Evolutionary conservation across 148 eudicot species (phyloP), one percentile per base, ranked within the genome.

Genomic region (Rhododendron griersonianum): DNA sequence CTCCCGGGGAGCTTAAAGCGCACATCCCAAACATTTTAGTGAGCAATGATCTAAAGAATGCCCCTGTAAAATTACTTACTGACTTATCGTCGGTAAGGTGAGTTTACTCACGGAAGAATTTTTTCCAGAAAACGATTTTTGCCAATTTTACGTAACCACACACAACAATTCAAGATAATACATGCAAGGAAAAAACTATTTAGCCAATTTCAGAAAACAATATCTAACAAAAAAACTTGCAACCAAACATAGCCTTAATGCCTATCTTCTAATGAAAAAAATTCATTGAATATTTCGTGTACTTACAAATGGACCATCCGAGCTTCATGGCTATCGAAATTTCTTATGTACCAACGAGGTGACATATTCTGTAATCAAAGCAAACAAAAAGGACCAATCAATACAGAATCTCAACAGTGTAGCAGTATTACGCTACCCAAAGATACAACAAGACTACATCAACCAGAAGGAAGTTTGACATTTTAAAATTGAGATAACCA

Each of bases 261-360:
- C 13, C 74, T 67, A 35, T 67, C 37, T 28, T 67, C 35, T 67
- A 28, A 67, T 67, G 16, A 10, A 28, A 28, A 28, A 67, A 67
- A 67, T 25, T 30, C 76, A 47, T 48, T 63, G 33, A 13, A 48
- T 61, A 83, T 18, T 35, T 37, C 3, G 55, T 61, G 16, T 78
- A 92, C 99, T 96, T 91, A 96, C 98, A 96, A 89, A 89, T 96
- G 99, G 90, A 96, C 93, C 99, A 94, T 95, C 82, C 51, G 89
- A 89, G 90, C 92, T 87, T 88, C 90, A 71, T 61, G 88, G 86
- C 91, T 81, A 71, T 92, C 91, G 67, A 95, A 96, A 90, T 95
- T 96, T 87, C 88, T 85, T 87, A 96, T 90, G 87, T 93, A 95
- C 98, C 98, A 96, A 37, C 99, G 96, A 87, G 98, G 98, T 84